These are phyloP conservation scores for Hyparrhenia diplandra DNA, from an alignment of 176 grass and related monocot genomes.

Conservation along the genomic window DNA sequence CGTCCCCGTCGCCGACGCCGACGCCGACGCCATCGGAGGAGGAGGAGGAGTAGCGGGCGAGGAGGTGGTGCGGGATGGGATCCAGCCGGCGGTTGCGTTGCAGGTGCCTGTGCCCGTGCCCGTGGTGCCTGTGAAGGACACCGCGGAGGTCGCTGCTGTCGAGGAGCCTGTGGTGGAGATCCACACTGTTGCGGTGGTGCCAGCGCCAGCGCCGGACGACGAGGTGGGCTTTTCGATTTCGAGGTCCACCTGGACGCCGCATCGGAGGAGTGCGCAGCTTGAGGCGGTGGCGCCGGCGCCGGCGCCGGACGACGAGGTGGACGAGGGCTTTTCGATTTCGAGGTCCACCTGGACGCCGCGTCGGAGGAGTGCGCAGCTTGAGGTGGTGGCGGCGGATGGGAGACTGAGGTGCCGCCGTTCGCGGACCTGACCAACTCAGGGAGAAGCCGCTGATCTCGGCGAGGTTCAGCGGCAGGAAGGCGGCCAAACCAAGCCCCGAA, in stretches of 20 bases:
- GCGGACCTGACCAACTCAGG: constrained; percentile 38
- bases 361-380: constrained; percentile 7
- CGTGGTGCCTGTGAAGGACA: background rate
- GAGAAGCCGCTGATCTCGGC: constrained; percentile 62
- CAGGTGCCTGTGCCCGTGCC: constrained; percentile 3
- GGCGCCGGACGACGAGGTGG: background rate
- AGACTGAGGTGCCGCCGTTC: constrained; percentile 14
- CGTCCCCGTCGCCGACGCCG: background rate
- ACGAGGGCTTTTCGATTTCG: constrained; percentile 55
- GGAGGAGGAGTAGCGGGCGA: background rate
- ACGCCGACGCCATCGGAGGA: background rate
- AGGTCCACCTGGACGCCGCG: constrained; percentile 54
- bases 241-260: constrained; percentile 47
- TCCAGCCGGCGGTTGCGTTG: background rate
- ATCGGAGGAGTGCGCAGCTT: no score
- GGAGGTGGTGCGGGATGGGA: background rate
- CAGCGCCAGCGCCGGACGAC: background rate
- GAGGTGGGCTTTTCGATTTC: constrained; percentile 49
- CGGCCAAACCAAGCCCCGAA: constrained; percentile 59
- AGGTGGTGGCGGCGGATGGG: background rate
- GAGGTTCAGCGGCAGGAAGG: constrained; percentile 60
- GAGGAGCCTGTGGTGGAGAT: background rate
- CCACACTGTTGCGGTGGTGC: background rate
- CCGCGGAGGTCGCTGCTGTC: background rate
- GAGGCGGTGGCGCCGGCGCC: background rate